Base-by-base conservation (phyloP, 23 red algal species). In the Cyanidioschyzon merolae region DNA sequence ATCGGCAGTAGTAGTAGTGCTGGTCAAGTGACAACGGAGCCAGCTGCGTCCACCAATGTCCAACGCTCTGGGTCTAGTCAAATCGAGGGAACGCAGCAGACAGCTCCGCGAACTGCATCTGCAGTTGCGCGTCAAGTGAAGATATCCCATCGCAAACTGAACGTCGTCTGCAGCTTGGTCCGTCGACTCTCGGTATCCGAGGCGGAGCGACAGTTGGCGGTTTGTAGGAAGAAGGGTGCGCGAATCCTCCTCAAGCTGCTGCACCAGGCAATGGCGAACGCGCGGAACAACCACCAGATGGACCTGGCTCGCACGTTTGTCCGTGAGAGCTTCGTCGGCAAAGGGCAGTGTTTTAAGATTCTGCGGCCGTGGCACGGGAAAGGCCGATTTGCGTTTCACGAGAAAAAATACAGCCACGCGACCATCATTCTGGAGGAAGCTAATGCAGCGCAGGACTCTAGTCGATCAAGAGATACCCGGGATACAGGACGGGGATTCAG, bases 61-160 rank as follows among this genome's bases (percentile, higher is more conserved):
- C n/a, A n/a, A n/a, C n/a, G n/a, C n/a, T n/a, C n/a, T n/a, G n/a
- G n/a, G n/a, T n/a, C n/a, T n/a, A n/a, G n/a, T n/a, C n/a, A n/a
- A n/a, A n/a, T n/a, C n/a, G n/a, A n/a, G n/a, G n/a, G n/a, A n/a
- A n/a, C n/a, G n/a, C n/a, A n/a, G n/a, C n/a, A n/a, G n/a, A n/a
- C n/a, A 21, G 21, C 12, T 7, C 45, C 45, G 21, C 45, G 45
- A 54, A 54, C 21, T 21, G 45, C 45, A 7, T 15, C 7, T 7
- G 45, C 12, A 54, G 45, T 54, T 54, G 45, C 30, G 63, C 63
- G 63, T 0, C 39, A 81, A 35, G 68, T 81, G 3, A 50, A 39
- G 45, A 81, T 81, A 34, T 81, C 78, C 18, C 78, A 81, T 40
- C 78, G 78, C 40, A 81, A 81, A 31, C 59, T 81, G 78, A 81